Evolutionary conservation across 306 rosid genomes (phyloP).

Genomic region (Prinsepia uniflora): DNA sequence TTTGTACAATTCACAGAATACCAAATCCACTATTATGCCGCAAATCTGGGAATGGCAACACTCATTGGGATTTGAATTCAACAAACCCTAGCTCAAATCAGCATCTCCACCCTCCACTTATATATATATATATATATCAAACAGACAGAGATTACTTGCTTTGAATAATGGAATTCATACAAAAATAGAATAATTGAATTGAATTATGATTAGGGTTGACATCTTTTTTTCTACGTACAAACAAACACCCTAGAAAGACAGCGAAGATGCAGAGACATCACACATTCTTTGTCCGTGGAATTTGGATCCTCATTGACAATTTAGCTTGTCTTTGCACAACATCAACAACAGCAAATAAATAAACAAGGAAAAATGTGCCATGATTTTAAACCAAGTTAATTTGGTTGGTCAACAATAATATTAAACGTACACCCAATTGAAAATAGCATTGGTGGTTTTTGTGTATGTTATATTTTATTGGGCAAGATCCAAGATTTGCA

Average conservation of each 20-base stretch:
- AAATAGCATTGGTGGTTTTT: neutral
- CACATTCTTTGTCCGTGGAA: constrained; percentile 35
- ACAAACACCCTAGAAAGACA: constrained; percentile 17
- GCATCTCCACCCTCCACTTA: neutral
- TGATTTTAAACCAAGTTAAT: neutral
- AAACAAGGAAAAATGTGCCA: neutral
- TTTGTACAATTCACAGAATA: no score
- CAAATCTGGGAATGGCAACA: constrained; percentile 2
- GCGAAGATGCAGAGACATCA: constrained; percentile 28
- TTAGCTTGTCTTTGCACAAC: no score
- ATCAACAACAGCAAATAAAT: neutral
- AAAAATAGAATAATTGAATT: neutral
- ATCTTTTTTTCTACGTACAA: neutral
- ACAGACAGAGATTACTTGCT: constrained; percentile 39
- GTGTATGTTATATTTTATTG: constrained; percentile 6
- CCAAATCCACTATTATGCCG: constrained; percentile 8
- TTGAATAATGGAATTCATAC: constrained; percentile 8
- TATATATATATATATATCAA: neutral
- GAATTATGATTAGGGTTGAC: constrained; percentile 14
- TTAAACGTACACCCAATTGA: neutral
- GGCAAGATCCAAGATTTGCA: constrained; percentile 55
- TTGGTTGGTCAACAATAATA: neutral
- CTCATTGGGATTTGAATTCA: constrained; percentile 2
- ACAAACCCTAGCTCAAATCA: constrained; percentile 6
- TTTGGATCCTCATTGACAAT: constrained; percentile 19